Evolutionary conservation across 2,329 filamentous ascomycete species (phyloP), one percentile per base, ranked within the genome.

Genomic region (Herpotrichia juniperi): DNA sequence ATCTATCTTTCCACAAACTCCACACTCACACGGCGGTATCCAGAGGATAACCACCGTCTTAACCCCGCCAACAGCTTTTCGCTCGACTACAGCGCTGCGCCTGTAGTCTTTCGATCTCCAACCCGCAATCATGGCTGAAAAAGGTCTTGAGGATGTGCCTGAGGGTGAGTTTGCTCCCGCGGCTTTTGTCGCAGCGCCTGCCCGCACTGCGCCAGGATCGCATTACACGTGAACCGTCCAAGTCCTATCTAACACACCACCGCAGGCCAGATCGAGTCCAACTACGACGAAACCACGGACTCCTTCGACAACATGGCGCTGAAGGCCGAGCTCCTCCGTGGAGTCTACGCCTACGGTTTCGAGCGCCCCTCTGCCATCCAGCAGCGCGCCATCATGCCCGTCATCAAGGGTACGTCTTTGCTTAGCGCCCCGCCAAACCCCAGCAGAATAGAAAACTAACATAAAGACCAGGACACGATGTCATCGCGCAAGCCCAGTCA

Each of bases 251-350:
- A 55, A 67, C 54, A 21, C 48, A 57, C 48, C 53, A 48, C 53
- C 76, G 72, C 78, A 96, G 93, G 89, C 81, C 92, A 96, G 84
- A 99, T 99, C 86, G 96, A 99, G 87, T 96, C 93, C 77, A 99
- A 99, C 91, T 99, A 97, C 84, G 94, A 99, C 86, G 93, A 97
- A 87, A 93, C 93, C 74, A 93, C 94, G 80, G 96, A 99, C 82
- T 96, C 92, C 58, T 99, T 99, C 82, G 94, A 99, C 81, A 86
- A 93, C 72, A 99, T 99, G 94, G 88, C 87, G 82, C 87, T 99
- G 74, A 96, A 96, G 87, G 76, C 91, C 63, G 94, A 99, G 85
- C 90, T 99, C 75, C 91, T 99, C 76, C 92, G 94, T 82, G 94
- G 90, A 83, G 91, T 99, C 79, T 99, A 97, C 80, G 94, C 94